Evolutionary conservation across 83 land plant species (phyloP), one percentile per base, ranked within the genome.

Genomic region (Thuja plicata): DNA sequence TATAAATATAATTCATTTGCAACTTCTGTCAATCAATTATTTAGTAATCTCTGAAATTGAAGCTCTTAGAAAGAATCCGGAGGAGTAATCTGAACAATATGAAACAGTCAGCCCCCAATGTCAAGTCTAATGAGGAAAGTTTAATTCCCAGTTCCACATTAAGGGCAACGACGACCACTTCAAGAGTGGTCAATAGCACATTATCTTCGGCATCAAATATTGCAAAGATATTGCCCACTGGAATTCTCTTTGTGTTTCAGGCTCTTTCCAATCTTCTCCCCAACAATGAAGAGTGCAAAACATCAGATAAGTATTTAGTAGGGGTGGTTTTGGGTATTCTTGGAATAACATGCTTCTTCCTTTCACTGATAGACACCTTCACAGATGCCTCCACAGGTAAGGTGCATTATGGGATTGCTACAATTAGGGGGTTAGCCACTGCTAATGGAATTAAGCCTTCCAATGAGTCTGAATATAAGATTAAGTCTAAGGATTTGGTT

Each of bases 201-300:
- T 82, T 82, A 3, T 82, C 85, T 0, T 82, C 52, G 9, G 0
- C 50, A 82, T 82, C 85, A 8, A 82, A 82, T 21, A 24, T 82
- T 82, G 52, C 85, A 41, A 82, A 82, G 50, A 82, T 82, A 21
- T 3, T 82, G 54, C 54, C 85, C 52, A 82, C 85, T 19, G 34
- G 85, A 19, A n/a, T 82, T 45, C 1, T 82, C 21, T 82, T 43
- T 27, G 85, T 82, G 30, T 82, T 82, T 82, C 54, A 82, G 54
- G 30, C 32, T 1, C 15, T 82, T 10, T 82, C 54, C 2, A 82
- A 82, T 82, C 85, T 82, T 82, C 12, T 82, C 11, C n/a, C 85
- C 34, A 10, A 27, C 3, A 82, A n/a, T 45, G 34, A 30, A 2
- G 85, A 81, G 2, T 82, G 85, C 12, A 4, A 43, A 21, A 82